Evolutionary conservation across 495 filamentous ascomycete species (phyloP), one percentile per base, ranked within the genome.

Genomic region (Cercophora newfieldiana): DNA sequence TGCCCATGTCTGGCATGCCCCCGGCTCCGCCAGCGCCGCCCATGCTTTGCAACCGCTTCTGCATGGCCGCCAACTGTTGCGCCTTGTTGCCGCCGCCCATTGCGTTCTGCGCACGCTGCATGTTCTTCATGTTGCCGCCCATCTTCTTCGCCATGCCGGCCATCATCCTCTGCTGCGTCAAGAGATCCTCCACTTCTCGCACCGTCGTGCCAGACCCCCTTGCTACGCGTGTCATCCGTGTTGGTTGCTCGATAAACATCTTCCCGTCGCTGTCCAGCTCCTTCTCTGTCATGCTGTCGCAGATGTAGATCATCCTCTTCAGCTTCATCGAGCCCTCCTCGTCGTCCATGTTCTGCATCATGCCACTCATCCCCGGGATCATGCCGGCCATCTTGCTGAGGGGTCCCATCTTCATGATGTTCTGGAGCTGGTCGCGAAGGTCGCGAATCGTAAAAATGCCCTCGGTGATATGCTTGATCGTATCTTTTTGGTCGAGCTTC

Each of bases 331-430:
- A 88, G 3, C 94, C 95, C 72, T 98, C 94, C 73, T 97, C 96
- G 75, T 99, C 95, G 76, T 98, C 94, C 83, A 98, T 93, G 48
- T 92, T 91, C 26, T 90, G 87, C 83, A 97, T 97, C 83, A 98
- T 89, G 70, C 92, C 90, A 56, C 88, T 90, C 66, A 98, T 87
- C 30, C 95, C 96, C 0, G 95, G 95, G 60, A 99, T 98, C 95
- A 99, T 99, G 71, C 94, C 93, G 0, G 96, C 96, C 85, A 99
- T 94, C 78, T 99, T 99, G 37, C 89, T 93, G 14, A 99, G 79
- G 1, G 95, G 95, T 0, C 95, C 95, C 95, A 99, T 98, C 79
- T 99, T 99, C 94, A 97, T 97, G 75, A 99, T 97, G 63, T 97
- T 98, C 47, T 88, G 88, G 29, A 99, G 86, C 77, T 99, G 96